These are phyloP conservation scores for Loxodes magnus DNA, from an alignment of 73 alveolate genomes.

Conservation along the genomic window DNA sequence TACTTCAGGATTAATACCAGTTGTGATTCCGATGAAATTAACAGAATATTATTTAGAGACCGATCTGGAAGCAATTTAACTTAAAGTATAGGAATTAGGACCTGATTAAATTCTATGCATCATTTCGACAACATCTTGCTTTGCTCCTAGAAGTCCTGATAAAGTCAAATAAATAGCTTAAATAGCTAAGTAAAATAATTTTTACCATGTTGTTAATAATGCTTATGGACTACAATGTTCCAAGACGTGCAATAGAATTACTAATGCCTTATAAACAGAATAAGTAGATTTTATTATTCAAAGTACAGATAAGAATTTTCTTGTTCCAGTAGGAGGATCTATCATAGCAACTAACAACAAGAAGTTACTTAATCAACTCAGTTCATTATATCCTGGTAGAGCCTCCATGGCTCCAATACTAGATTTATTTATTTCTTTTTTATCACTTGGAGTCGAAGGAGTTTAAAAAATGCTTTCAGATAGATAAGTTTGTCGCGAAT, in stretches of 20 bases:
- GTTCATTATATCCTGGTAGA: conserved; percentile 89
- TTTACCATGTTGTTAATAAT: conserved; percentile 83
- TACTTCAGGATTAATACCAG: conserved; percentile 76
- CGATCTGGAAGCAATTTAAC: conserved; percentile 45
- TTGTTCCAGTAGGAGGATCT: conserved; percentile 99
- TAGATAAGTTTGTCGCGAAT: conserved; percentile 70
- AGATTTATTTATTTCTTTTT: conserved; percentile 91
- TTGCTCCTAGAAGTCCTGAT: conserved; percentile 96
- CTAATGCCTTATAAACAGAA: conserved; percentile 30
- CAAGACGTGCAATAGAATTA: conserved; percentile 1
- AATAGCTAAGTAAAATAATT: conserved; percentile 51
- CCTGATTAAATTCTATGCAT: conserved; percentile 70
- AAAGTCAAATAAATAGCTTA: conserved; percentile 60
- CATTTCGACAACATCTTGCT: conserved; percentile 82
- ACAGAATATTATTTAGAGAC: conserved; percentile 65
- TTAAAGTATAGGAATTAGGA: conserved; percentile 10
- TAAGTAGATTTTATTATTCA: conserved; percentile 76
- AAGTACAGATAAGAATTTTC: conserved; percentile 96
- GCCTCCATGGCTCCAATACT: conserved; percentile 89
- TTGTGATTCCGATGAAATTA: conserved; percentile 56
- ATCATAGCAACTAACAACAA: conserved; percentile 68
- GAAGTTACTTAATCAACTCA: conserved; percentile 63
- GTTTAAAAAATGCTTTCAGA: conserved; percentile 41
- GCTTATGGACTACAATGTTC: conserved; percentile 83
- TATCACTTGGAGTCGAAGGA: conserved; percentile 81